Base-by-base conservation (phyloP, 345 rosid genomes). In the Brassica cretica region DNA sequence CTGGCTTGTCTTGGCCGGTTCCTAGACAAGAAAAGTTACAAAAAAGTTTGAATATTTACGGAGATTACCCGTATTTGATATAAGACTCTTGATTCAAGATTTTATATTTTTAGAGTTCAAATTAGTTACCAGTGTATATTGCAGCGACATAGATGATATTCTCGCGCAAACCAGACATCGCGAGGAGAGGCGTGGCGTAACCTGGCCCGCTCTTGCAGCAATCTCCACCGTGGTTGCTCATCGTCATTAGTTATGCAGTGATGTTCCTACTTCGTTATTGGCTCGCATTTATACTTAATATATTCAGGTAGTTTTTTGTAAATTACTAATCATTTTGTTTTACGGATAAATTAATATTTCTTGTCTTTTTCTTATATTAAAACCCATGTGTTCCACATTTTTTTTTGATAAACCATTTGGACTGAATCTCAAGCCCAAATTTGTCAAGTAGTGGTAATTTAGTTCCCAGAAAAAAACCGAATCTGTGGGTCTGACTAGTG, bases 161-260 rank as follows among this genome's bases (percentile, higher is more conserved):
- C 79, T 93, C 97, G 59, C 85, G 82, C 15, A 95, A 97, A 71
- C 95, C 95, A 74, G 88, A 74, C 97, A 91, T 93, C 61, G 98
- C 98, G 8, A 86, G 88, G 44, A 91, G 82, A 3, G 97, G 98
- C n/a, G 92, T 78, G 12, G 90, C 89, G 74, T 93, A 90, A 1
- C 95, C 93, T 0, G 98, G 97, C 11, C 98, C 95, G 5, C 60
- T 75, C 79, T 84, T 66, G 83, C 92, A 93, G 86, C 90, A 90
- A 3, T 66, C 85, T 67, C 21, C 46, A 4, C 37, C 75, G 12
- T 35, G 30, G 30, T 27, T 14, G n/a, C 69, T 56, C 39, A 10
- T 27, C 29, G 65, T 16, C 65, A 61, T 71, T 58, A 30, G 29
- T 58, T 35, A 58, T 71, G 74, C 33, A 53, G 30, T 69, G n/a